Evolutionary conservation across 2,329 filamentous ascomycete genomes (phyloP).

Genomic region (Rachicladosporium sp.): DNA sequence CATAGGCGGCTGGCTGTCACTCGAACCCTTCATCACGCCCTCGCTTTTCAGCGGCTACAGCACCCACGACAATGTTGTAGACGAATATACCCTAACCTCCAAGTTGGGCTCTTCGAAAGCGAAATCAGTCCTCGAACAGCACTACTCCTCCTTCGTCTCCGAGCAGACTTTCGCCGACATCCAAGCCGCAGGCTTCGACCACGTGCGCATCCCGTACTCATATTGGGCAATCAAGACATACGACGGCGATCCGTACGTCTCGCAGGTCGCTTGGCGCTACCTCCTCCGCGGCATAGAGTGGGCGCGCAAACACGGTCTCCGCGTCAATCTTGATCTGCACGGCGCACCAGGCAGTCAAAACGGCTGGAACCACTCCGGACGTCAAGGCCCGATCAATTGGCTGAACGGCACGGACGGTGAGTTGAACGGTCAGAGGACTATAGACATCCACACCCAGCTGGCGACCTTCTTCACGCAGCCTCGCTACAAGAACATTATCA

Average conservation of each 20-base stretch:
- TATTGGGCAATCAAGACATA: slow-evolving; percentile 92
- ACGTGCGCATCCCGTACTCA: slow-evolving; percentile 88
- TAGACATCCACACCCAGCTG: slow-evolving; percentile 77
- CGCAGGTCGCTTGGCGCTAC: slow-evolving; percentile 83
- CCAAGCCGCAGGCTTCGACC: slow-evolving; percentile 76
- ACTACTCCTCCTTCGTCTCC: slow-evolving; percentile 81
- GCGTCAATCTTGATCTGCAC: slow-evolving; percentile 87
- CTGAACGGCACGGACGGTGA: slow-evolving; percentile 78
- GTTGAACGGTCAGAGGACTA: slow-evolving; percentile 64
- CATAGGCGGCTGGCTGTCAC: slow-evolving; percentile 80
- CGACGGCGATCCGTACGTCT: slow-evolving; percentile 74
- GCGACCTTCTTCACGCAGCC: slow-evolving; percentile 87
- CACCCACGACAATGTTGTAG: slow-evolving; percentile 53
- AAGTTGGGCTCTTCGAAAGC: slow-evolving; percentile 56
- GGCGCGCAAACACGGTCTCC: slow-evolving; percentile 79
- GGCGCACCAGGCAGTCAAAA: slow-evolving; percentile 89
- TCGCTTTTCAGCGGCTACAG: slow-evolving; percentile 68
- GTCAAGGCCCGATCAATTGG: slow-evolving; percentile 71
- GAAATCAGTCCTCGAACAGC: slow-evolving; percentile 62
- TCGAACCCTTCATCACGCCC: slow-evolving; percentile 93
- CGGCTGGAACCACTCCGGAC: slow-evolving; percentile 93
- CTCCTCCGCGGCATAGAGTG: slow-evolving; percentile 87
- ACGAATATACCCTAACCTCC: slow-evolving; percentile 71
- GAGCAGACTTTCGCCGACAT: slow-evolving; percentile 79
- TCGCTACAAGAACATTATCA: slow-evolving; percentile 81